Conservation (phyloP, 1,139 yeast species). For the Zygosaccharomyces sapae region DNA sequence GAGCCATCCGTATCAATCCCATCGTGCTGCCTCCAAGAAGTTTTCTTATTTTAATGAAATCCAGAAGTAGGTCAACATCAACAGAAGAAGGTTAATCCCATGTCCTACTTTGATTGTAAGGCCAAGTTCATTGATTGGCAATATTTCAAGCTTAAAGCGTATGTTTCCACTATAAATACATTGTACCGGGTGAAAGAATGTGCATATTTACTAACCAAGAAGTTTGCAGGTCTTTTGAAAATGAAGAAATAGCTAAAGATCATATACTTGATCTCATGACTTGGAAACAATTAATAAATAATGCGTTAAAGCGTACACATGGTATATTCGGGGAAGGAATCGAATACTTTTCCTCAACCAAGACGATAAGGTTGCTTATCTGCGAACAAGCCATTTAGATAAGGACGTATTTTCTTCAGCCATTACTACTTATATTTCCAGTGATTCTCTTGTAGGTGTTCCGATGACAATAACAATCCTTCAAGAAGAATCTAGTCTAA, state of each 20-base stretch:
- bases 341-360: conserved; percentile 32
- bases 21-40: not conserved
- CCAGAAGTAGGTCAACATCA: not conserved
- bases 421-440: conserved; percentile 32
- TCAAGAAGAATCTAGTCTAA: conserved; percentile 20
- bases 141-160: conserved; percentile 27
- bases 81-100: not conserved
- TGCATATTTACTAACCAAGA: conserved; percentile 7
- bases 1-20: not conserved
- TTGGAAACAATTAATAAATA: conserved; percentile 38
- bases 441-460: conserved; percentile 28
- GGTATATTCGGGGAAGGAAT: conserved; percentile 41
- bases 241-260: conserved; percentile 21
- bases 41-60: not conserved
- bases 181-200: too few relatives aligned
- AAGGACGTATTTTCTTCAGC: conserved; percentile 32
- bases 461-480: conserved; percentile 24
- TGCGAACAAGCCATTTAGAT: conserved; percentile 33
- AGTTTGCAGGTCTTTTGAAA: conserved; percentile 25
- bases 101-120: not conserved
- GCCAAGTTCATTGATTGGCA: conserved; percentile 25
- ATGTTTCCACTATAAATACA: conserved; percentile 11
- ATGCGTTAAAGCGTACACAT: conserved; percentile 37
- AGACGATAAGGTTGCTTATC: conserved; percentile 26
- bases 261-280: conserved; percentile 34